These are phyloP conservation scores for Venturia aucupariae DNA, from an alignment of 2,329 filamentous ascomycete species.

Conservation along the genomic window DNA sequence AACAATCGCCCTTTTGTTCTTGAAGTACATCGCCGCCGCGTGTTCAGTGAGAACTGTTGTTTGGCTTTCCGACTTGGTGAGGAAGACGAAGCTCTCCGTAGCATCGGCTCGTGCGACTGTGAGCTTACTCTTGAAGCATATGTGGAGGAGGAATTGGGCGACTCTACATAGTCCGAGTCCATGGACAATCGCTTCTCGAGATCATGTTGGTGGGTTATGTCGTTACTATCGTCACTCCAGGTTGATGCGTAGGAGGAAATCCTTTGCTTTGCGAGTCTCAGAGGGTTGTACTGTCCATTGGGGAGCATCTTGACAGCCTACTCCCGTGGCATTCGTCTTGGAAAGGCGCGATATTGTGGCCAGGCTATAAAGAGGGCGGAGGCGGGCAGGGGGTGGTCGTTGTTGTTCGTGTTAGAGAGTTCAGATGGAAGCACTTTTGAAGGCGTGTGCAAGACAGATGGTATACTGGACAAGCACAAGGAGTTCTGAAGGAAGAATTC, in stretches of 20 bases:
- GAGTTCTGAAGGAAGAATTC: not conserved
- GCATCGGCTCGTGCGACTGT: conserved; percentile 31
- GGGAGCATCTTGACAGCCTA: conserved; percentile 9
- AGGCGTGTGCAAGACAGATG: not conserved
- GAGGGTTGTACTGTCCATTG: conserved; percentile 5
- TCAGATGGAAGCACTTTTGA: not conserved
- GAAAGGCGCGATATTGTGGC: not conserved
- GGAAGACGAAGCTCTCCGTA: conserved; percentile 26
- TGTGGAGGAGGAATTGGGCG: conserved; percentile 35
- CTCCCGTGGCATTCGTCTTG: not conserved
- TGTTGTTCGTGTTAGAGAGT: not conserved
- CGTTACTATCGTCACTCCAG: conserved; percentile 8
- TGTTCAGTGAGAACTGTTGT: not conserved
- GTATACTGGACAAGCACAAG: not conserved
- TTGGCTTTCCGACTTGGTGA: conserved; percentile 20
- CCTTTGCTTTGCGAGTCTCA: conserved; percentile 9
- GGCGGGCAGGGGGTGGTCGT: not conserved
- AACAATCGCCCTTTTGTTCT: conserved; percentile 65
- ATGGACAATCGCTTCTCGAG: conserved; percentile 15
- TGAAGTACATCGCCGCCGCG: not conserved
- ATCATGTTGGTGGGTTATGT: not conserved
- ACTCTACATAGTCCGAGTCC: conserved; percentile 28
- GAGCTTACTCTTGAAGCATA: conserved; percentile 46
- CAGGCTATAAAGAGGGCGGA: not conserved
- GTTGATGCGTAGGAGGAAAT: conserved; percentile 11